Base-by-base conservation (phyloP, 2,329 filamentous ascomycete genomes). In the Aureobasidium sp. region DNA sequence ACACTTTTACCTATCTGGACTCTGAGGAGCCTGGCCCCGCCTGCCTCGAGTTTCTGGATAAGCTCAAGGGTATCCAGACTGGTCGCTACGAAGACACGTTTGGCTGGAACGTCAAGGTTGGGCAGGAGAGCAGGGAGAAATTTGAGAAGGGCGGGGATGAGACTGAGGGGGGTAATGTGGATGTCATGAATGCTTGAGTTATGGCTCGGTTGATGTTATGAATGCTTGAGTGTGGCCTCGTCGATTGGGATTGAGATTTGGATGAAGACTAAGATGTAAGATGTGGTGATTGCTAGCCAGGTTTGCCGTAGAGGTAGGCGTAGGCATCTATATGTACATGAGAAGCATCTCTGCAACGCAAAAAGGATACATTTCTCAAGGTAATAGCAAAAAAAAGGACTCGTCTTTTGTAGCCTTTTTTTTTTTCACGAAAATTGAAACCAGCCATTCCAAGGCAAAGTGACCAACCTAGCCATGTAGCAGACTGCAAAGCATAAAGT, bases 41-140 rank as follows among this genome's bases (percentile, higher is more conserved):
- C 20, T 92, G 86, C 73, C 71, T 85, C 29, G 87, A 87, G 77
- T 80, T 97, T 42, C 77, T 97, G 63, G 79, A 81, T 27, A 87
- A 87, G 61, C 81, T 97, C 60, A 89, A 95, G 78, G 91, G 86
- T 1, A 91, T 97, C 64, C 93, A 97, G 79, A 82, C 84, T 41
- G 92, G 92, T 31, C 90, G 88, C 75, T 78, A 88, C 45, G 79
- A 88, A 73, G 93, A 97, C 72, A 77, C 79, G 62, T 89, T 92
- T 71, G 85, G 84, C 4, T 97, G 91, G 92, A 82, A 83, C 52
- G 74, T 76, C 65, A 69, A 70, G 51, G 78, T 81, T 51, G 69
- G 67, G 36, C 17, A 41, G 17, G 17, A 29, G 25, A 48, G 45
- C 4, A 48, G 25, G n/a, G 45, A 48, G 25, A 15, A 14, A 1